These are phyloP conservation scores for Phytophthora chlamydospora DNA, from an alignment of 352 stramenopile species.

Conservation along the genomic window DNA sequence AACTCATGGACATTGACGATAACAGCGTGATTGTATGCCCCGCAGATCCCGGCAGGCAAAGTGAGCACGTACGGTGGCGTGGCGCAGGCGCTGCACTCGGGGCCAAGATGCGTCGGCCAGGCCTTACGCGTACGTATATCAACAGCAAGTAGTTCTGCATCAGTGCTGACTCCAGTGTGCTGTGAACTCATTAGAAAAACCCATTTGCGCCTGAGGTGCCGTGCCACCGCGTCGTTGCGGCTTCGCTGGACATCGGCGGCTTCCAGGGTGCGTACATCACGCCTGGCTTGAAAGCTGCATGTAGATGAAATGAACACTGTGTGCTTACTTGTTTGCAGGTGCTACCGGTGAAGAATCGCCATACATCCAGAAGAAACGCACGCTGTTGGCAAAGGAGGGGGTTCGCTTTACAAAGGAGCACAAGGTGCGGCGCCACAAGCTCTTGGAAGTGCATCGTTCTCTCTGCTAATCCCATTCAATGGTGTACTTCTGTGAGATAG, in stretches of 20 bases:
- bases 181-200: slow-evolving; percentile 58
- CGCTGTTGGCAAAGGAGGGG: slow-evolving; percentile 65
- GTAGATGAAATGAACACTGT: background rate
- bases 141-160: background rate
- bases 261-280: slow-evolving; percentile 59
- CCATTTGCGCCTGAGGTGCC: slow-evolving; percentile 80
- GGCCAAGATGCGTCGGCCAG: slow-evolving; percentile 79
- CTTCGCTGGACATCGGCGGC: slow-evolving; percentile 66
- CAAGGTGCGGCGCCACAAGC: slow-evolving; percentile 45
- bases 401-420: slow-evolving; percentile 62
- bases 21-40: background rate
- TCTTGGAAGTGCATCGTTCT: background rate
- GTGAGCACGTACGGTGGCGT: slow-evolving; percentile 83
- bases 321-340: slow-evolving; percentile 33
- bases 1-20: background rate
- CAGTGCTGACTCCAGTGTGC: too few species aligned
- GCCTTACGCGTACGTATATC: slow-evolving; percentile 62
- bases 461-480: background rate
- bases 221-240: slow-evolving; percentile 82
- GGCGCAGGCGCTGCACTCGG: slow-evolving; percentile 63
- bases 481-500: slow-evolving; percentile 24
- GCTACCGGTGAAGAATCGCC: slow-evolving; percentile 62
- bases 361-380: slow-evolving; percentile 73
- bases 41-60: slow-evolving; percentile 76
- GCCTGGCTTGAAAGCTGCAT: background rate